A percentile compares a stretch with the other conserved stretches of the same genome.
Conservation (phyloP, 202 grass and related monocot genomes). For the Digitaria exilis region DNA sequence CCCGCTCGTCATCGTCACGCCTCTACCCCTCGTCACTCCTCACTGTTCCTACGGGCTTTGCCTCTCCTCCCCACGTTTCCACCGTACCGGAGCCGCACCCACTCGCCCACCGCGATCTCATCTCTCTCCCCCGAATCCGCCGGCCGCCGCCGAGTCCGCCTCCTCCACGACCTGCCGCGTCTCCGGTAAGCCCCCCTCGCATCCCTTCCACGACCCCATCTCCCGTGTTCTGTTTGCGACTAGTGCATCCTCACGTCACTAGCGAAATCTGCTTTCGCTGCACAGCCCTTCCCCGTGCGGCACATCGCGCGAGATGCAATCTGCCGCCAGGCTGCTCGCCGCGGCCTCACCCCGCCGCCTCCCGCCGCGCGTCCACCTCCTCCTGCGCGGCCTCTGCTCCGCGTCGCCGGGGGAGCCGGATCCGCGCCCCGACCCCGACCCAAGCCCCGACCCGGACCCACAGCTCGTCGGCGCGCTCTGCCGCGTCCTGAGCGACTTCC, state of each 20-base stretch:
- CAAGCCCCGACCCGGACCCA: background rate
- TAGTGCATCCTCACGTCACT: constrained; percentile 36
- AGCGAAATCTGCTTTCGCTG: constrained; percentile 36
- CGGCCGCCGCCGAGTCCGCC: constrained; percentile 38
- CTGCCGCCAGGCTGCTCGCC: constrained; percentile 27
- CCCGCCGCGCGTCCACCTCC: background rate
- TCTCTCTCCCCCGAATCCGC: constrained; percentile 14
- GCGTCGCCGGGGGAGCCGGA: background rate
- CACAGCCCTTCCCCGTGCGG: constrained; percentile 14
- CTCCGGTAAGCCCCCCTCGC: constrained; percentile 40
- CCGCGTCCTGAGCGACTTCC: constrained; percentile 76
- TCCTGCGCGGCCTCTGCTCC: constrained; percentile 19
- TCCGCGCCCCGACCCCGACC: constrained; percentile 14
- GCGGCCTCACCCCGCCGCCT: background rate
- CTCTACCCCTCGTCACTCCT: no score
- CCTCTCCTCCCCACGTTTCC: background rate
- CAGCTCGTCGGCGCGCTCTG: constrained; percentile 62
- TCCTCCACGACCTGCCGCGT: constrained; percentile 20
- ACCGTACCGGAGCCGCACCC: background rate
- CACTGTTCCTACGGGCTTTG: no score
- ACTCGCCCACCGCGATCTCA: background rate
- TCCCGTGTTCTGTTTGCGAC: background rate
- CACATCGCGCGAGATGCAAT: constrained; percentile 36
- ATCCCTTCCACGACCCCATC: background rate
- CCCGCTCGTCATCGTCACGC: background rate